phyloP scores from a whole-genome alignment of 306 rosid genomes.

The Sechiopsis laciniata region DNA sequence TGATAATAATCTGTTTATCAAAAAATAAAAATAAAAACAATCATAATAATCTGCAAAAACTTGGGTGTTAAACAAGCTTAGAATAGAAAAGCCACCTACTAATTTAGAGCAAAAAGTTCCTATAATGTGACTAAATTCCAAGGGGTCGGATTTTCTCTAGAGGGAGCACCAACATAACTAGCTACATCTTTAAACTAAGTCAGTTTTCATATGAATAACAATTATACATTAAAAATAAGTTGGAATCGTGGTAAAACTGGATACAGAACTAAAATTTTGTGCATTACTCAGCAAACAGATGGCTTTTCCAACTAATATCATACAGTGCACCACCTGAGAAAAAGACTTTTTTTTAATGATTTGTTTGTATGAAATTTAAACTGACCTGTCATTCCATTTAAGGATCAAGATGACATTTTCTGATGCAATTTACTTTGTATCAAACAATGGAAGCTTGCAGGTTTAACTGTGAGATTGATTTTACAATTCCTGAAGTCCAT shows the following conservation, averaged over 20 bases:
- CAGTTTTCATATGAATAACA: neutral
- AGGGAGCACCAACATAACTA: neutral
- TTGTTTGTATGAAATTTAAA: neutral
- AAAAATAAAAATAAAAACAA: too few species aligned
- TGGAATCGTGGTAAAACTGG: slow-evolving; percentile 1
- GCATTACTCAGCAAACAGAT: neutral
- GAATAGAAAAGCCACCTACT: neutral
- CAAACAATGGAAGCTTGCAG: neutral
- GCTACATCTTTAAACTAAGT: neutral
- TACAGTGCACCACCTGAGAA: slow-evolving; percentile 6
- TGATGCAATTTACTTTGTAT: neutral
- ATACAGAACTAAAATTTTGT: neutral
- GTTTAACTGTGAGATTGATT: slow-evolving; percentile 2
- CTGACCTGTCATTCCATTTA: neutral
- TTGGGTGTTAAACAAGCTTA: neutral
- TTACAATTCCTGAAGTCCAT: slow-evolving; percentile 45
- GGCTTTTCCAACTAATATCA: neutral
- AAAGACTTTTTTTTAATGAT: neutral
- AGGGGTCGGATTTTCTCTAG: neutral
- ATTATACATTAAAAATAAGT: neutral
- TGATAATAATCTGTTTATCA: too few species aligned
- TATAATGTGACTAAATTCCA: neutral
- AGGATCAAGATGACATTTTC: neutral
- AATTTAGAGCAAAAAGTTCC: neutral
- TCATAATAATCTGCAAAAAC: neutral